Conservation (phyloP, 495 filamentous ascomycete species). For the Niebla homalea region DNA sequence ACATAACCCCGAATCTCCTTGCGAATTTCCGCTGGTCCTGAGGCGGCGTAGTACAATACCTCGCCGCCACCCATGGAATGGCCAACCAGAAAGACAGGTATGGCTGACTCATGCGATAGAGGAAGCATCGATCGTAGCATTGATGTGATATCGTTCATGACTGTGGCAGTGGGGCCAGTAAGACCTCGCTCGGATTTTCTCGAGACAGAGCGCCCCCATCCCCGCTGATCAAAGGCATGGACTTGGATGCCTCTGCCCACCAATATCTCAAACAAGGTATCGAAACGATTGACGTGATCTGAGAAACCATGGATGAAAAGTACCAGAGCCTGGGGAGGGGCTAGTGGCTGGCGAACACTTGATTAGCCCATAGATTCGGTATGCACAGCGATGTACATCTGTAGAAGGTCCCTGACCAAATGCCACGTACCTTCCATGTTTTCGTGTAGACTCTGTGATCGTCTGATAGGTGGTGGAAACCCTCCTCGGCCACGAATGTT, state of each 20-base stretch:
- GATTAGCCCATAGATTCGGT: background rate
- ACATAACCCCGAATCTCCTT: constrained; percentile 48
- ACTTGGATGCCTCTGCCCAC: constrained; percentile 60
- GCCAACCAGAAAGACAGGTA: constrained; percentile 73
- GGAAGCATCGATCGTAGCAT: constrained; percentile 41
- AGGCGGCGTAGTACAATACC: constrained; percentile 40
- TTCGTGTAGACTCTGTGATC: constrained; percentile 62
- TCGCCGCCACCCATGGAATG: constrained; percentile 78
- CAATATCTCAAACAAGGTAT: constrained; percentile 52
- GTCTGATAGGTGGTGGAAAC: constrained; percentile 29
- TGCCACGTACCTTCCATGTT: constrained; percentile 59
- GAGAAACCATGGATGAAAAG: constrained; percentile 79
- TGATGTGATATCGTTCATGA: constrained; percentile 63
- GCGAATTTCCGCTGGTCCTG: constrained; percentile 25
- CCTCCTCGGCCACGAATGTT: constrained; percentile 20
- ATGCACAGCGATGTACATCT: background rate
- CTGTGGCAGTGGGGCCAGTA: constrained; percentile 55
- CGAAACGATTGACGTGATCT: constrained; percentile 70
- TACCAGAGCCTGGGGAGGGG: constrained; percentile 46
- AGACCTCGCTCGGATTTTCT: constrained; percentile 42
- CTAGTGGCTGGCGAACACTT: constrained; percentile 30
- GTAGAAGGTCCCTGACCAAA: background rate
- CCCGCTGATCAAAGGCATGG: constrained; percentile 67
- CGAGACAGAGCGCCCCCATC: constrained; percentile 42
- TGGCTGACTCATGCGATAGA: constrained; percentile 12